Evolutionary conservation across 1,284 basidiomycete species (phyloP), one percentile per base, ranked within the genome.

Genomic region (Apiotrichum gamsii): DNA sequence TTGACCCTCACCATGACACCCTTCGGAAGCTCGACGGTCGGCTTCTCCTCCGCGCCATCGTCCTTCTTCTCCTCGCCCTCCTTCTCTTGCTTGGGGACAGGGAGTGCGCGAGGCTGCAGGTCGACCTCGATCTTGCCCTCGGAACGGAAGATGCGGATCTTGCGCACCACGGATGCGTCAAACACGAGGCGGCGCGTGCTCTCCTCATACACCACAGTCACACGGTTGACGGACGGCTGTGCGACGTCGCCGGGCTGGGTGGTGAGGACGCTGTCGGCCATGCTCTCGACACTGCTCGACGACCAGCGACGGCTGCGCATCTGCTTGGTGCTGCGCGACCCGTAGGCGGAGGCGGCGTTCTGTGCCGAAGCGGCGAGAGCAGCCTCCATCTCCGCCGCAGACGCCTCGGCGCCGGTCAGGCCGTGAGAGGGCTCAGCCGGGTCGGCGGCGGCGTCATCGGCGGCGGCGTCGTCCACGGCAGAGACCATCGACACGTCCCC

Each of bases 161-260:
- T 80, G 36, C 87, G 82, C 29, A 96, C 87, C 19, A 87, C 82
- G 49, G 86, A 84, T 3, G 93, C 86, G 69, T 97, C 87, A 51
- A 97, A 79, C 21, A 93, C 84, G 38, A 98, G 77, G 30, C 94
- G 79, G 47, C 88, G 78, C 47, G 83, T 83, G 39, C 88, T 89
- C 34, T 84, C 84, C 52, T 90, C 90, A 69, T 94, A 98, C 1
- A 94, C 85, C 62, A 96, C 87, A 13, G 88, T 93, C n/a, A 96
- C 63, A 18, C 77, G 67, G 62, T 79, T 74, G 44, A 62, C 41
- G 4, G 51, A 57, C 5, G 60, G 51, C 23, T 49, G 49, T 3
- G 46, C 29, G 5, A 51, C 42, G 30, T 51, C 45, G 45, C 43
- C 31, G 14, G 47, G 18, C 3, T 20, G 40, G 10, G 45, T 41